Percentiles rank a stretch among this genome's conserved stretches.
phyloP scores from a whole-genome alignment of 2,329 filamentous ascomycete species.

The Aspergillus viridinutans region DNA sequence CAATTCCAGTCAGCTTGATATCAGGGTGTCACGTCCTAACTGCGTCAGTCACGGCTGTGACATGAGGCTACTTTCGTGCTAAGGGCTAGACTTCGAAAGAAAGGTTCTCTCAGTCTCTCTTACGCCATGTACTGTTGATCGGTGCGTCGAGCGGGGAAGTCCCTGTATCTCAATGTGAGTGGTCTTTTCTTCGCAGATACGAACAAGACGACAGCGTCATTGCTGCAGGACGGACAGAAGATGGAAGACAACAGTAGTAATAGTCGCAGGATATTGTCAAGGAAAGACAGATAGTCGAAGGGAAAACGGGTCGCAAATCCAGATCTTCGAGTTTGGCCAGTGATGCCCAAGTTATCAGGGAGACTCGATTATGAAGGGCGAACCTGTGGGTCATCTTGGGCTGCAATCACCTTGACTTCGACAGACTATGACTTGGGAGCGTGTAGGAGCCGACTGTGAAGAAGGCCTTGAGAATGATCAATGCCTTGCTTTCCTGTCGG shows the following conservation, averaged over 20 bases:
- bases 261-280: too few relatives aligned
- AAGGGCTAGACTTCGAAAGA: neutral
- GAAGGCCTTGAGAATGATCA: neutral
- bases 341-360: too few relatives aligned
- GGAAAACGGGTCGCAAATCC: too few relatives aligned
- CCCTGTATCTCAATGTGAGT: neutral
- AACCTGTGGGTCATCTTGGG: neutral
- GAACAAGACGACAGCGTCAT: too few relatives aligned
- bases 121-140: neutral
- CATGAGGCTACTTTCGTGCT: neutral
- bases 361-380: too few relatives aligned
- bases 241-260: too few relatives aligned
- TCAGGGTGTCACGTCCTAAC: too few relatives aligned
- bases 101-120: neutral
- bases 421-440: neutral
- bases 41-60: neutral
- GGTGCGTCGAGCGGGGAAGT: neutral
- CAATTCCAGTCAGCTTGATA: neutral
- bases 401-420: neutral
- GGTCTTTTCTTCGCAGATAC: too few relatives aligned
- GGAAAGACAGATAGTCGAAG: too few relatives aligned
- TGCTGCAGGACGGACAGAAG: too few relatives aligned
- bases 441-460: neutral
- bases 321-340: too few relatives aligned
- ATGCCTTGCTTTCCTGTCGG: neutral